Base-by-base conservation (phyloP, 225 moss, liverwort and hornwort genomes). In the Marchantia paleacea region DNA sequence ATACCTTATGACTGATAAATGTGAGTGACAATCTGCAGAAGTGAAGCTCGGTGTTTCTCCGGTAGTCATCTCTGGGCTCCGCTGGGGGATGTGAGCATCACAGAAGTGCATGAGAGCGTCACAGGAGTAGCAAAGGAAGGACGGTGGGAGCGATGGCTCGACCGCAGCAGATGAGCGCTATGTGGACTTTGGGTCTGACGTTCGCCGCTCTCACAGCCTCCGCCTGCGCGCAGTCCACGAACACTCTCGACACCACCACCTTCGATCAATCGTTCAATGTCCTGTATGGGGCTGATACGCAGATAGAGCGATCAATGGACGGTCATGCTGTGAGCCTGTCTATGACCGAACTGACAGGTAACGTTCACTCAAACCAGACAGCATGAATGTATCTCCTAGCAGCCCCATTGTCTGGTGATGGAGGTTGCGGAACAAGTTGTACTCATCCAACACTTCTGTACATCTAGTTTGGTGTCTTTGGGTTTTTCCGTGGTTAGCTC, bases 271-370 rank as follows among this genome's bases (percentile, higher is more conserved):
- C 84, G 0, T 82, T 84, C 75, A 73, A 79, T 50, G 72, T 87
- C 26, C 18, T 84, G 75, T 87, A 87, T 61, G 86, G 84, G 4
- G 75, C 81, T 20, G 81, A 81, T 0, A 30, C 81, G 4, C 83
- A 84, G 49, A 81, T 87, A 30, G 81, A 84, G 31, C 72, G 81
- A 69, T 79, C 81, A 0, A 75, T 70, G 64, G 79, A 87, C 66
- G 87, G 87, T 2, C 81, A 62, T 3, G 87, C 84, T 8, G 84
- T 87, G 47, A 87, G 82, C 73, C 81, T 87, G 7, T 79, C 87
- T 9, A 87, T 84, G 87, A 87, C 80, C 5, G 73, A 84, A 22
- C 25, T 51, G 73, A 82, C 87, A 53, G 86, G 86, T 86, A 66
- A n/a, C 6, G 39, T 28, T 10, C 63, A 7, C n/a, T 63, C 39